phyloP scores from a whole-genome alignment of 805 yeast species.

The Nakazawaea wyomingensis region DNA sequence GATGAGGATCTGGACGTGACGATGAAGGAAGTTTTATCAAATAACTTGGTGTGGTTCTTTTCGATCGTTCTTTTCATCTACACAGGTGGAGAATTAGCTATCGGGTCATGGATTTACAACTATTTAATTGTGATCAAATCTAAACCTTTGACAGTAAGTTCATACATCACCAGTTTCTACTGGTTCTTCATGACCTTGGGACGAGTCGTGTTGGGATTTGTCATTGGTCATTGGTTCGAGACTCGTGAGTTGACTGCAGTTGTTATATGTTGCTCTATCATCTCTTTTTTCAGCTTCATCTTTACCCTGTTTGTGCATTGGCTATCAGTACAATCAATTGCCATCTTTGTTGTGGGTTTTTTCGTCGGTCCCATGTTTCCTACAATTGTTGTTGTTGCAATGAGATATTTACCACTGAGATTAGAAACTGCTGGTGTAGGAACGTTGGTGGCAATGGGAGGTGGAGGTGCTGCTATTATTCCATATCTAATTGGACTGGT shows the following conservation, averaged over 20 bases:
- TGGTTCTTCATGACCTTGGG: constrained; percentile 50
- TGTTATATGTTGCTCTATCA: constrained; percentile 30
- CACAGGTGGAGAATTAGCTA: constrained; percentile 47
- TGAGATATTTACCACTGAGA: constrained; percentile 55
- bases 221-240: constrained; percentile 38
- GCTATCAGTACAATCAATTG: constrained; percentile 25
- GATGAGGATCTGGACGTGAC: too few relatives aligned
- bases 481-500: constrained; percentile 61
- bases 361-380: constrained; percentile 58
- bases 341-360: constrained; percentile 39
- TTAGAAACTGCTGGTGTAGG: constrained; percentile 68
- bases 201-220: constrained; percentile 40
- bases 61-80: constrained; percentile 40
- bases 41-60: constrained; percentile 34
- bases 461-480: constrained; percentile 74
- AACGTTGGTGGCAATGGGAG: constrained; percentile 72
- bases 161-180: constrained; percentile 44
- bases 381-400: constrained; percentile 59
- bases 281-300: constrained; percentile 28
- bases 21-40: constrained; percentile 22
- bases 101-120: constrained; percentile 50
- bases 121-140: constrained; percentile 37
- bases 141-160: constrained; percentile 31
- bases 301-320: constrained; percentile 25
- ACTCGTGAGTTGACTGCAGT: constrained; percentile 37